A percentile compares a stretch with the other conserved stretches of the same genome.
phyloP scores from a whole-genome alignment of 2,329 filamentous ascomycete species.

The Mollisiaceae sp. region DNA sequence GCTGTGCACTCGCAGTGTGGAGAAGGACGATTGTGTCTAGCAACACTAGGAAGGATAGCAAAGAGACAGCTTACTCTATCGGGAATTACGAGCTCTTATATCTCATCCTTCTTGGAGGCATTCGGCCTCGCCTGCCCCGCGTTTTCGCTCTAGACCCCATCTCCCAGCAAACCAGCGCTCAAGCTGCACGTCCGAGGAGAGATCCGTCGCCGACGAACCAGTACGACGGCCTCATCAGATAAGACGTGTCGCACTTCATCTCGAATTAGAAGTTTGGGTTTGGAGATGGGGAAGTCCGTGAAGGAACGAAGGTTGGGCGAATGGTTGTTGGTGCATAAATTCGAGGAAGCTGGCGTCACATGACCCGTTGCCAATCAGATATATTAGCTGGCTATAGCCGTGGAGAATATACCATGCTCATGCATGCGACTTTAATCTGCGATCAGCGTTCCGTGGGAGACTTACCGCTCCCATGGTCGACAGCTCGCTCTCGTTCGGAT shows the following conservation, averaged over 20 bases:
- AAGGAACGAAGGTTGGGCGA: not conserved
- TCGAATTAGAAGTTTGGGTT: not conserved
- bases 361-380: not conserved
- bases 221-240: not conserved
- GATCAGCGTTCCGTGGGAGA: not conserved
- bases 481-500: not conserved
- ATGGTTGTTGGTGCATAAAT: not conserved
- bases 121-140: not conserved
- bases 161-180: not conserved
- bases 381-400: not conserved
- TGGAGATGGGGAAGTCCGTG: slow-evolving; percentile 7
- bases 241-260: not conserved
- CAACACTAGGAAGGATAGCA: not conserved
- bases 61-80: not conserved
- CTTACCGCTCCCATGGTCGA: too few species aligned
- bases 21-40: not conserved
- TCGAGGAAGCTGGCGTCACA: not conserved
- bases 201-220: not conserved
- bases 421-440: not conserved
- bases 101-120: not conserved
- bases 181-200: not conserved
- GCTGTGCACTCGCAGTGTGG: not conserved
- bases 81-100: not conserved
- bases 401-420: not conserved
- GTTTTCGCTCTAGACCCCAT: not conserved